Base-by-base conservation (phyloP, 2,329 filamentous ascomycete genomes). In the Pseudogymnoascus sp. region DNA sequence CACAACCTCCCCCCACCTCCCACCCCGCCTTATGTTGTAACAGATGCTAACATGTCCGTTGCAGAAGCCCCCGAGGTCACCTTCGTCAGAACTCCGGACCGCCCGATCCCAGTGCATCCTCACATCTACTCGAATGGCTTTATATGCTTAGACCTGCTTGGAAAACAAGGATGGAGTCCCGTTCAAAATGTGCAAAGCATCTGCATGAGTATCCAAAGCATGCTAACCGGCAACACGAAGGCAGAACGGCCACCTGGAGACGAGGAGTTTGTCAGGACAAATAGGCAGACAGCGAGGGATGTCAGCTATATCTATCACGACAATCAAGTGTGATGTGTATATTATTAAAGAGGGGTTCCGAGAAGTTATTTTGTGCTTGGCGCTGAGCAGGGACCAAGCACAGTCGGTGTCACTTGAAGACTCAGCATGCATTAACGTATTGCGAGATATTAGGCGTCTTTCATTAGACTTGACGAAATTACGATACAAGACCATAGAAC, bases 41-140 rank as follows among this genome's bases (percentile, higher is more conserved):
- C 21, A 25, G 33, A 18, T 36, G 25, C 59, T 45, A 18, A 36
- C 60, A 18, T 25, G 36, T 63, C 27, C 5, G 52, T 60, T 29
- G 52, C 69, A 96, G 93, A 97, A 78, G 89, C 94, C 0, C 94
- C 94, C 25, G 94, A 99, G 80, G 94, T 97, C 67, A 89, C 89
- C 62, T 99, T 99, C 72, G 81, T 90, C 61, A 80, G 86, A 69
- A 78, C 83, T 60, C 74, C 84, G 35, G 79, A 82, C 68, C 82
- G 85, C 48, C 81, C 82, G 37, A 92, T 99, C 69, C 94, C 94
- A 0, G 92, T 96, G 74, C 94, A 99, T 71, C 94, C 94, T 2
- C 94, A 99, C 77, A 90, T 99, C 75, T 99, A 99, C 79, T 94
- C 89, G 69, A 99, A 99, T 75, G 94, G 94, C 69, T 96, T 97